These are phyloP conservation scores for Arthonia radiata DNA, from an alignment of 495 filamentous ascomycete genomes.

Conservation along the genomic window DNA sequence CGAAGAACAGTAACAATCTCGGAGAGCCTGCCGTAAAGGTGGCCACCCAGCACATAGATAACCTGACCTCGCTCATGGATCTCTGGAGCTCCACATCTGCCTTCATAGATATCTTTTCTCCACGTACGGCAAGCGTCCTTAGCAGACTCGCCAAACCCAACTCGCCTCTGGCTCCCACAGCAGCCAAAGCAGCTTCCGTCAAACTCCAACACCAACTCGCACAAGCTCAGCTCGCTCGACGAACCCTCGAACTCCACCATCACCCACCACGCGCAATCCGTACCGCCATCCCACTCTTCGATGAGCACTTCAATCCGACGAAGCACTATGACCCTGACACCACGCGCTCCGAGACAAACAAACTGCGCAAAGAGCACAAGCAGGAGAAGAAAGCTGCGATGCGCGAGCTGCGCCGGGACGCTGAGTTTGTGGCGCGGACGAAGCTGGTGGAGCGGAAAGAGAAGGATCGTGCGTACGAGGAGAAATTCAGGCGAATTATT, in stretches of 20 bases:
- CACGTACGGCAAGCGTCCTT: too few species aligned
- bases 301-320: constrained; percentile 79
- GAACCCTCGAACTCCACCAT: constrained; percentile 68
- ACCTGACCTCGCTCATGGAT: constrained; percentile 7
- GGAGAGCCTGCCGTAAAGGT: constrained; percentile 4
- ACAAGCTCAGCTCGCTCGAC: constrained; percentile 33
- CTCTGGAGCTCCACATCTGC: constrained; percentile 11
- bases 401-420: constrained; percentile 83
- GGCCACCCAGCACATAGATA: constrained; percentile 6
- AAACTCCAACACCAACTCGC: constrained; percentile 20
- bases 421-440: constrained; percentile 73
- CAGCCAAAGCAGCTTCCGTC: too few species aligned
- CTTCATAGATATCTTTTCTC: constrained; percentile 12
- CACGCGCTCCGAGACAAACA: constrained; percentile 57
- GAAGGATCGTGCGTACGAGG: constrained; percentile 60
- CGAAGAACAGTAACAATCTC: constrained; percentile 5
- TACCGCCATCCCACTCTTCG: constrained; percentile 79
- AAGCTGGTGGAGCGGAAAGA: constrained; percentile 77
- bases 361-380: constrained; percentile 74
- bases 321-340: constrained; percentile 88
- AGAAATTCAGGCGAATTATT: constrained; percentile 75
- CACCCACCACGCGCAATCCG: constrained; percentile 77
- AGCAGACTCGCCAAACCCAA: too few species aligned
- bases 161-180: too few species aligned
- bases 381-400: constrained; percentile 85